These are phyloP conservation scores for Pleurotus tuber-regium DNA, from an alignment of 768 basidiomycete genomes.

Conservation along the genomic window DNA sequence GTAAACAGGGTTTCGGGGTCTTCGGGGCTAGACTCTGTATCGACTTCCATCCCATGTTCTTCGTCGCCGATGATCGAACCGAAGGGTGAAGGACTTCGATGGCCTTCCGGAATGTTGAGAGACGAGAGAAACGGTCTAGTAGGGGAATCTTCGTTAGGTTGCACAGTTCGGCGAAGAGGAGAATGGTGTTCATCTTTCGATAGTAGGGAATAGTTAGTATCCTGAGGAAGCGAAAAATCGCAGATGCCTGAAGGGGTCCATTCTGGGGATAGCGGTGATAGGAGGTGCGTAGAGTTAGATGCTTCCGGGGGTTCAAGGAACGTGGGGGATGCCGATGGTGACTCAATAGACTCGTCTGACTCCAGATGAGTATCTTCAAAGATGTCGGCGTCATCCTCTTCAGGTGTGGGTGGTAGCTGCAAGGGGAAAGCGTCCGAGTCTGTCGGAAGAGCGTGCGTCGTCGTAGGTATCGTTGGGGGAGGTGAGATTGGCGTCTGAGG, in stretches of 20 bases:
- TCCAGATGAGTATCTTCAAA: constrained; percentile 14
- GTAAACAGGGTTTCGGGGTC: constrained; percentile 1
- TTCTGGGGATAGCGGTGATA: constrained; percentile 33
- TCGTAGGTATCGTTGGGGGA: constrained; percentile 38
- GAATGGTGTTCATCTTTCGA: constrained; percentile 1
- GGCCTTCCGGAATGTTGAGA: constrained; percentile 22
- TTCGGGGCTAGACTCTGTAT: constrained; percentile 7
- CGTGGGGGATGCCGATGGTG: background rate
- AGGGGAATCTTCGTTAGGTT: background rate
- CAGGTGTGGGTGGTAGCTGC: constrained; percentile 1
- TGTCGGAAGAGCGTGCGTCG: constrained; percentile 32
- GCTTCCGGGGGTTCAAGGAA: background rate
- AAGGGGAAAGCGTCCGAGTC: constrained; percentile 20
- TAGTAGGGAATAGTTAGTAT: constrained; percentile 14
- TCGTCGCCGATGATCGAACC: background rate
- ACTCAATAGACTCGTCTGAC: constrained; percentile 4
- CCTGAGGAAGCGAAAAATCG: constrained; percentile 12
- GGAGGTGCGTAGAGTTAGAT: constrained; percentile 19
- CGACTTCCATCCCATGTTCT: constrained; percentile 2
- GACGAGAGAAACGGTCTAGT: constrained; percentile 12
- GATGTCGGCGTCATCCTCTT: constrained; percentile 1
- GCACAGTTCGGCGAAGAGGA: background rate
- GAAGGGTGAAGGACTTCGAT: background rate
- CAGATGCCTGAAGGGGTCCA: constrained; percentile 20
- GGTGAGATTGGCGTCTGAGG: constrained; percentile 35